These are phyloP conservation scores for Phytophthora macrochlamydospora DNA, from an alignment of 352 stramenopile species.

Conservation along the genomic window DNA sequence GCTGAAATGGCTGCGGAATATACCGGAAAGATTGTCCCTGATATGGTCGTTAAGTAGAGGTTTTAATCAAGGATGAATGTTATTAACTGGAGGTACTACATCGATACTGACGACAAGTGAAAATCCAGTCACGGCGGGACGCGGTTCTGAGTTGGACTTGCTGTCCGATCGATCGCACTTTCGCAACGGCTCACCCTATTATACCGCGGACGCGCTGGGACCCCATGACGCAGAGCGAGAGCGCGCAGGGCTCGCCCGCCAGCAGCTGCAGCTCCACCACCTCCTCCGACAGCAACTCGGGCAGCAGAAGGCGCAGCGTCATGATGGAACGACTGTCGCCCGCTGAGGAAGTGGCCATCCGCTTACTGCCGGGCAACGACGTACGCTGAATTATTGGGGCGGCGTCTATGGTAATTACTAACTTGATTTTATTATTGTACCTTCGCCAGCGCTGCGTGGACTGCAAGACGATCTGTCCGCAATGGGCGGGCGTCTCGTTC, in stretches of 20 bases:
- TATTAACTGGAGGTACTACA: neutral
- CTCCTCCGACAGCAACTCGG: slow-evolving; percentile 19
- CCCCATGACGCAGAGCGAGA: slow-evolving; percentile 18
- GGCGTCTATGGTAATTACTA: neutral
- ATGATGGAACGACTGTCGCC: slow-evolving; percentile 53
- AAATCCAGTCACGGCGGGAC: neutral
- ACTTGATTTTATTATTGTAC: neutral
- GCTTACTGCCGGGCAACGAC: slow-evolving; percentile 76
- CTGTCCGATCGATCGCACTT: neutral
- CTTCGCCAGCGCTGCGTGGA: slow-evolving; percentile 72
- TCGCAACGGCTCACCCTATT: neutral
- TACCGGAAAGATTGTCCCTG: slow-evolving; percentile 1
- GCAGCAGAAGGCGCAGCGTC: slow-evolving; percentile 14
- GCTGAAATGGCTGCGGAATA: slow-evolving; percentile 32
- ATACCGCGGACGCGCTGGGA: neutral
- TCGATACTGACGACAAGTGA: neutral
- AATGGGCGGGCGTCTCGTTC: slow-evolving; percentile 86
- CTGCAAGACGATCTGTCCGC: slow-evolving; percentile 79
- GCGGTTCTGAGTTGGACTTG: neutral
- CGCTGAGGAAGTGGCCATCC: slow-evolving; percentile 55
- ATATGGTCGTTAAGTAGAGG: neutral
- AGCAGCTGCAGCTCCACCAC: slow-evolving; percentile 19
- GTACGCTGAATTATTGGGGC: slow-evolving; percentile 34
- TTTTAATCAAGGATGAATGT: too few relatives aligned
- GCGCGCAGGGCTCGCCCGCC: slow-evolving; percentile 5